These are phyloP conservation scores for Neurospora sp. DNA, from an alignment of 495 filamentous ascomycete genomes.

Conservation along the genomic window DNA sequence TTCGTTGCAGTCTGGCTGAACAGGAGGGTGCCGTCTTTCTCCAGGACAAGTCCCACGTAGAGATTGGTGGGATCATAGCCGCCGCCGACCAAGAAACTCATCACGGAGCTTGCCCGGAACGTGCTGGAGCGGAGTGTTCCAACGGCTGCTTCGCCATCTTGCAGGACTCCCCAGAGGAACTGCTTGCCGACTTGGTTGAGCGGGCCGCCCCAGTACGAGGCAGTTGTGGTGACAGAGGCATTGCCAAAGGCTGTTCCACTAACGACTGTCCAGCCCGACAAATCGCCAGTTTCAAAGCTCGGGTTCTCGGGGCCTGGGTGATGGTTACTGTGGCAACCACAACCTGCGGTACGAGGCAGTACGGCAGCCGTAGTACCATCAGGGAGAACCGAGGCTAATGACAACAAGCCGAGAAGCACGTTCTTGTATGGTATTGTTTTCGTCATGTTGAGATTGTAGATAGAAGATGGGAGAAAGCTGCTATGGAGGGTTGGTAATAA, in stretches of 20 bases:
- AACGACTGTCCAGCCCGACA: not conserved
- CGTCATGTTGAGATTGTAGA: not conserved
- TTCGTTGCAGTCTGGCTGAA: not conserved
- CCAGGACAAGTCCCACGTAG: not conserved
- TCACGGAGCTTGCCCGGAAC: not conserved
- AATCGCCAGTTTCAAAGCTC: not conserved
- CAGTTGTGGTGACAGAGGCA: not conserved
- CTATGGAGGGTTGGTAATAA: not conserved
- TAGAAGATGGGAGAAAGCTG: not conserved
- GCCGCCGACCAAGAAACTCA: not conserved
- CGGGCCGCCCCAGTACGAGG: not conserved
- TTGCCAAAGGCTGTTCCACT: not conserved
- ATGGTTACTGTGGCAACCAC: not conserved
- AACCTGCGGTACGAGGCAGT: not conserved
- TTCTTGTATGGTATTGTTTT: not conserved
- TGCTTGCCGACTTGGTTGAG: not conserved
- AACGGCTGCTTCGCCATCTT: not conserved
- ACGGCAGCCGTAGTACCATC: not conserved
- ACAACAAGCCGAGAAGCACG: not conserved
- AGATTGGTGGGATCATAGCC: not conserved
- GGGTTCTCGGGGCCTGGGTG: not conserved
- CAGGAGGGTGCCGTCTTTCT: not conserved
- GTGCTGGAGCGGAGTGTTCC: not conserved
- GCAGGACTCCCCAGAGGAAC: not conserved
- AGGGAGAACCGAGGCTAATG: not conserved